Conservation (phyloP, 2,329 filamentous ascomycete species). For the Phialophora macrospora region DNA sequence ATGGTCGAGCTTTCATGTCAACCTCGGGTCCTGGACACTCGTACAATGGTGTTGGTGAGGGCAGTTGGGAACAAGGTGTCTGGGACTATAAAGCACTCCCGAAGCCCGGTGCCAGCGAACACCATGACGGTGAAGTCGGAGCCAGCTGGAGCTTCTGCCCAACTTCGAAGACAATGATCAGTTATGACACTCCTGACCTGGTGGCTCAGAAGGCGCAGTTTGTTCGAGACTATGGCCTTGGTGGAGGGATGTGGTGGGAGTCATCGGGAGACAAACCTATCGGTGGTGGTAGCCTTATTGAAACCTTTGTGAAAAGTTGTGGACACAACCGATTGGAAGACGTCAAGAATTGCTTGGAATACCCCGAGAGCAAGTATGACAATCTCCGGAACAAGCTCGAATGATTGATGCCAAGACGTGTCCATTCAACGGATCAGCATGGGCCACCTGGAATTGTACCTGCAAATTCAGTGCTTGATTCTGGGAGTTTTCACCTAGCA, state of each 20-base stretch:
- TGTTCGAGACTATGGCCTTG: conserved; percentile 69
- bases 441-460: neutral
- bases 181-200: conserved; percentile 74
- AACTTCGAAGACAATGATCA: conserved; percentile 68
- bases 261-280: conserved; percentile 72
- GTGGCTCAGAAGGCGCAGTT: conserved; percentile 73
- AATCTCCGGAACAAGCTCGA: conserved; percentile 56
- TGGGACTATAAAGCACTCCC: conserved; percentile 90
- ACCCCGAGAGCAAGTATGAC: conserved; percentile 60
- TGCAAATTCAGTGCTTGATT: neutral
- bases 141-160: conserved; percentile 80
- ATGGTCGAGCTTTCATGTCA: conserved; percentile 80
- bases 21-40: conserved; percentile 74
- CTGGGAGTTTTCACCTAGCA: too few species aligned
- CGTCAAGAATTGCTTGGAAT: conserved; percentile 55
- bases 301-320: conserved; percentile 51
- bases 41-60: conserved; percentile 74
- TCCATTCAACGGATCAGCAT: neutral
- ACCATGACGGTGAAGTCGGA: conserved; percentile 64
- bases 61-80: conserved; percentile 82
- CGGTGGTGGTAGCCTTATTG: conserved; percentile 69
- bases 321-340: conserved; percentile 50
- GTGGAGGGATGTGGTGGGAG: conserved; percentile 98
- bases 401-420: conserved; percentile 8
- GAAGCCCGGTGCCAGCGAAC: conserved; percentile 66